These are phyloP conservation scores for Phytophthora ohioensis DNA, from an alignment of 352 stramenopile genomes.

Conservation along the genomic window DNA sequence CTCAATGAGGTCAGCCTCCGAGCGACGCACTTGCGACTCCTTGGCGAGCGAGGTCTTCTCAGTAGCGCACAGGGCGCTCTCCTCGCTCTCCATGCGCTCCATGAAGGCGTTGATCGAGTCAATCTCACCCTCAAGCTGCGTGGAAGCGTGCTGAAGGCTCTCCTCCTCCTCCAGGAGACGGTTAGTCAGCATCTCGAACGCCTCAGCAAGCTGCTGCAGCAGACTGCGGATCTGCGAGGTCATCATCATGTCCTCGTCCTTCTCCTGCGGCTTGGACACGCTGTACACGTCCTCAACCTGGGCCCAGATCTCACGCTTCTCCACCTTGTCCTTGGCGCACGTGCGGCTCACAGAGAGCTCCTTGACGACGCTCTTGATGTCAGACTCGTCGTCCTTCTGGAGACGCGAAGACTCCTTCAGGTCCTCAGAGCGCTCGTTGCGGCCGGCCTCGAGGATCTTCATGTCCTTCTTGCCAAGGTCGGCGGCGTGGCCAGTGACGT, in stretches of 20 bases:
- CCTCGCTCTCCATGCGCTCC: conserved; percentile 91
- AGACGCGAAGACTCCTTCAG: conserved; percentile 83
- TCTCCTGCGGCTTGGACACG: conserved; percentile 84
- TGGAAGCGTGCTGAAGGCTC: conserved; percentile 83
- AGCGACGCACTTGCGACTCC: conserved; percentile 83
- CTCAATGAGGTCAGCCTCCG: conserved; percentile 84
- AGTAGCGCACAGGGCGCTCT: conserved; percentile 81
- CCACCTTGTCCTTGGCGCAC: conserved; percentile 77
- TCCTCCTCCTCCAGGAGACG: conserved; percentile 87
- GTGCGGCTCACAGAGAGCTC: conserved; percentile 70
- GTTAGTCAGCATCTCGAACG: conserved; percentile 91
- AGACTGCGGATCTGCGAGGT: conserved; percentile 89
- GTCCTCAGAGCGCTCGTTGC: conserved; percentile 73
- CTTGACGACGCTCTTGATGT: conserved; percentile 79
- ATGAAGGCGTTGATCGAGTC: conserved; percentile 91
- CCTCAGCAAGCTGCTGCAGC: conserved; percentile 85
- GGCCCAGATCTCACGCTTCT: conserved; percentile 88
- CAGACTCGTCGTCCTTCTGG: conserved; percentile 84
- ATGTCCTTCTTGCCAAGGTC: conserved; percentile 88
- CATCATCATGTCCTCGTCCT: conserved; percentile 94
- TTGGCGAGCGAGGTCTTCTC: conserved; percentile 89
- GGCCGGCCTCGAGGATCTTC: conserved; percentile 78
- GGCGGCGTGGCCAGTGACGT: conserved; percentile 77
- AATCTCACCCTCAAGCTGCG: conserved; percentile 85
- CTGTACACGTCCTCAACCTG: conserved; percentile 89